Percentiles rank a stretch among this genome's conserved stretches.
Conservation (phyloP, 345 rosid genomes). For the Aegle marmelos region DNA sequence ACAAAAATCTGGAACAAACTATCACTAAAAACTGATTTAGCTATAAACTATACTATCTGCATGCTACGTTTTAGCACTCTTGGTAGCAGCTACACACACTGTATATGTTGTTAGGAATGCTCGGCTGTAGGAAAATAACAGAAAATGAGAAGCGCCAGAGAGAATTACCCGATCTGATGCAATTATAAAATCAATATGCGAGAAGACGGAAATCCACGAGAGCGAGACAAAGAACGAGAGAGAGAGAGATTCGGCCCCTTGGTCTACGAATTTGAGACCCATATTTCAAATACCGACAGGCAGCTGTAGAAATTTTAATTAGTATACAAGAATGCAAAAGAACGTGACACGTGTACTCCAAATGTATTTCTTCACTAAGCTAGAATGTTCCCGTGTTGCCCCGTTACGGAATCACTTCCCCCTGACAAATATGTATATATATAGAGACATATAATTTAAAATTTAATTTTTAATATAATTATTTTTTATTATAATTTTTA, state of each 20-base stretch:
- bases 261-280: no score
- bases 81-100: neutral
- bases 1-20: neutral
- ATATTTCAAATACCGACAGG: neutral
- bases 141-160: neutral
- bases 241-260: neutral
- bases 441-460: no score
- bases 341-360: conserved; percentile 24
- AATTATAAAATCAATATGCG: neutral
- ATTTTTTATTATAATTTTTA: no score
- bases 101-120: no score
- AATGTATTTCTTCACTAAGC: neutral
- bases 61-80: no score
- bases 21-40: neutral
- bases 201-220: neutral
- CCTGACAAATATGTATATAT: no score
- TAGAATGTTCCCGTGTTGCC: conserved; percentile 26
- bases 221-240: neutral
- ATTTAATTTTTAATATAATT: no score
- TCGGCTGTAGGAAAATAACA: neutral
- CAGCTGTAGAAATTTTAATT: no score
- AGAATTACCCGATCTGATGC: conserved; percentile 11
- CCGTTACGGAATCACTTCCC: no score
- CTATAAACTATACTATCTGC: no score
- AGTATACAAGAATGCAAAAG: neutral